Percentiles rank a stretch among this genome's conserved stretches.
phyloP scores from a whole-genome alignment of 345 rosid genomes.

The Euphorbia pulcherrima region DNA sequence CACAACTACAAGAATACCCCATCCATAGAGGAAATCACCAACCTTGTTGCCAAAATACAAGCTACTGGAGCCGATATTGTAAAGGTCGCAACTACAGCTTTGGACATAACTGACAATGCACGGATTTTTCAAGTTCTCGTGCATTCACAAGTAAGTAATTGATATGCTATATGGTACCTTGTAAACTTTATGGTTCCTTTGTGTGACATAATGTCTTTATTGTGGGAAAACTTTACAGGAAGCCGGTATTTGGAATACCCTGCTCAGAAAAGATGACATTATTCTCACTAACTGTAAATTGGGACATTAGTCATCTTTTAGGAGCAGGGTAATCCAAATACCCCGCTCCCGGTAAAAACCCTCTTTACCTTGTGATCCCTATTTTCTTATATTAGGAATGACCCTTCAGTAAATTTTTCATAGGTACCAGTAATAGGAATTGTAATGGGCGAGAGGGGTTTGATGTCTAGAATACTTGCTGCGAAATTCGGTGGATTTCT shows the following conservation, averaged over 20 bases:
- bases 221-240: too few species aligned
- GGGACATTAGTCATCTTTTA: too few species aligned
- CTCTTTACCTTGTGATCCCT: too few species aligned
- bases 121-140: conserved; percentile 46
- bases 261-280: too few species aligned
- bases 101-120: conserved; percentile 48
- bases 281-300: too few species aligned
- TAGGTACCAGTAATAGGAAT: conserved; percentile 59
- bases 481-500: conserved; percentile 58
- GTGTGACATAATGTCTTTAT: too few species aligned
- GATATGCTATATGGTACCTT: not conserved
- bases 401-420: conserved; percentile 10
- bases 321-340: too few species aligned
- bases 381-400: too few species aligned
- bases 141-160: conserved; percentile 44
- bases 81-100: conserved; percentile 57
- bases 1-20: conserved; percentile 53
- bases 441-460: conserved; percentile 61
- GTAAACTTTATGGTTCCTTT: too few species aligned
- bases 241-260: too few species aligned
- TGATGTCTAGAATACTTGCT: conserved; percentile 51
- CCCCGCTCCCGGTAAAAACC: too few species aligned
- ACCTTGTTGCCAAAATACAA: conserved; percentile 52
- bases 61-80: conserved; percentile 63
- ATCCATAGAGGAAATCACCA: conserved; percentile 44